A percentile compares a stretch with the other conserved stretches of the same genome.
phyloP scores from a whole-genome alignment of 140 eudicot genomes.

The Eryngium alpinum region DNA sequence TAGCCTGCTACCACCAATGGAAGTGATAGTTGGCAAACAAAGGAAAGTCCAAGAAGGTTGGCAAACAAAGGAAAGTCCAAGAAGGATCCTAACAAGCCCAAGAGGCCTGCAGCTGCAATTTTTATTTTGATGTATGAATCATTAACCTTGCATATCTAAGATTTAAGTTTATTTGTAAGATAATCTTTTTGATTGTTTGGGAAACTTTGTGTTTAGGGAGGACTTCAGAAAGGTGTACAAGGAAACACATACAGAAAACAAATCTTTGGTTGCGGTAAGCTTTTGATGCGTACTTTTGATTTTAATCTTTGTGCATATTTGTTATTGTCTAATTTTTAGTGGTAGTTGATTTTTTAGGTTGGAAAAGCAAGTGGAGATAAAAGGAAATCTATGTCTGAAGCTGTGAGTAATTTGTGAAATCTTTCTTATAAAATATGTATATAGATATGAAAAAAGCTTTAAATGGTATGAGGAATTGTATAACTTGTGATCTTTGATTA shows the following conservation, averaged over 20 bases:
- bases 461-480: not conserved
- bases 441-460: not conserved
- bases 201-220: conserved; percentile 45
- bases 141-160: not conserved
- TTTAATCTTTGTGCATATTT: not conserved
- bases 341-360: conserved; percentile 26
- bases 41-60: no score
- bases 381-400: conserved; percentile 56
- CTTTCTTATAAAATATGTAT: not conserved
- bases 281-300: not conserved
- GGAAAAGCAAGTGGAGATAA: conserved; percentile 75
- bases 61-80: conserved; percentile 30
- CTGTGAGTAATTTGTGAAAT: conserved; percentile 29
- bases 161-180: not conserved
- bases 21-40: conserved; percentile 34
- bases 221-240: conserved; percentile 58
- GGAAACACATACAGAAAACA: conserved; percentile 56
- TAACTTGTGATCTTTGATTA: not conserved
- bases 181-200: not conserved
- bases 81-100: conserved; percentile 69
- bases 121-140: conserved; percentile 49
- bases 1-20: conserved; percentile 14
- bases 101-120: conserved; percentile 65
- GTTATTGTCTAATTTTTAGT: not conserved
- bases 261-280: conserved; percentile 61